phyloP scores from a whole-genome alignment of 257 asterid species.

The Solanum pinnatisectum region DNA sequence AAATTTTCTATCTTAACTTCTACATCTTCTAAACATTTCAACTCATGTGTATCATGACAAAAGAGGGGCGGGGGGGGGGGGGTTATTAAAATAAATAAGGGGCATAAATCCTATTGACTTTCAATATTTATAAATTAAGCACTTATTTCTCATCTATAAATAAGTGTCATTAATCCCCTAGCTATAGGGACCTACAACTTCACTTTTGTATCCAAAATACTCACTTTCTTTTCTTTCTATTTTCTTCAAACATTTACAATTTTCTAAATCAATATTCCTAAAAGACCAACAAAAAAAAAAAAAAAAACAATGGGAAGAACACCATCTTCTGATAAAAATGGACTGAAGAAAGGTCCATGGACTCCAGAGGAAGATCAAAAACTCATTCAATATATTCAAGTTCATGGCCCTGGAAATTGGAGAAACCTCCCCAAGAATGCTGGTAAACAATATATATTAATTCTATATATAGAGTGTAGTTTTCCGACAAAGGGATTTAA shows the following conservation, averaged over 20 bases:
- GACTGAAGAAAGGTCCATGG: slow-evolving; percentile 87
- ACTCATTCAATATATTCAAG: slow-evolving; percentile 43
- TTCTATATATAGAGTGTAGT: too few relatives aligned
- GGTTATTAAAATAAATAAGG: slow-evolving; percentile 5
- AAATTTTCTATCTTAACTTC: too few relatives aligned
- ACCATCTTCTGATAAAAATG: slow-evolving; percentile 66
- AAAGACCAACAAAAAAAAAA: not conserved
- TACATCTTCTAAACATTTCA: not conserved
- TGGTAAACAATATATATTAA: slow-evolving; percentile 18
- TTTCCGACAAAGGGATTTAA: not conserved
- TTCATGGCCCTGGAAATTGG: slow-evolving; percentile 75
- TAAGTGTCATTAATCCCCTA: slow-evolving; percentile 11
- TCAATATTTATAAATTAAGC: slow-evolving; percentile 2
- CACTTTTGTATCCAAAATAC: slow-evolving; percentile 5
- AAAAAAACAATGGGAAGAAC: slow-evolving; percentile 56
- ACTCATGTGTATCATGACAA: not conserved
- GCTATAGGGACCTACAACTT: slow-evolving; percentile 26
- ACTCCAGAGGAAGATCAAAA: slow-evolving; percentile 70
- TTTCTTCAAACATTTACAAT: not conserved
- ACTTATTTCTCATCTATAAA: slow-evolving; percentile 19
- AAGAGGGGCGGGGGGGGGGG: not conserved
- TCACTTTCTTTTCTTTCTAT: not conserved
- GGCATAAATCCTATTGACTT: slow-evolving; percentile 62
- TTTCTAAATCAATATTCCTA: not conserved
- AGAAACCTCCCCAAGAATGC: slow-evolving; percentile 68